Conservation (phyloP, 176 grass and related monocot species). For the Juncus inflexus region DNA sequence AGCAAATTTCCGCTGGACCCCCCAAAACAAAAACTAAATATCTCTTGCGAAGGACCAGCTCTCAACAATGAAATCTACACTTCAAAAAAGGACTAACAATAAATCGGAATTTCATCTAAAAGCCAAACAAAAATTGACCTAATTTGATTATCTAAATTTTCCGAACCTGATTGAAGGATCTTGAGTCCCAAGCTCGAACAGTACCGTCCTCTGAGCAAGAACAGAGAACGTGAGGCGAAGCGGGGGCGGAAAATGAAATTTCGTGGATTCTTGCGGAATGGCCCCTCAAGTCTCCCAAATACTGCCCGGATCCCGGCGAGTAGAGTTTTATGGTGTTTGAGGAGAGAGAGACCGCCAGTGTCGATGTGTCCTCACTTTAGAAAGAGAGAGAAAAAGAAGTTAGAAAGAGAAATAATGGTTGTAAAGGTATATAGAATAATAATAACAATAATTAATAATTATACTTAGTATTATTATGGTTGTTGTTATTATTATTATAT, state of each 20-base stretch:
- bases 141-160: constrained; percentile 4
- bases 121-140: background rate
- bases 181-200: constrained; percentile 90
- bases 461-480: no score
- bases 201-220: constrained; percentile 86
- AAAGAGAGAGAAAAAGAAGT: constrained; percentile 1
- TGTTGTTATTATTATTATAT: no score
- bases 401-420: background rate
- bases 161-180: constrained; percentile 75
- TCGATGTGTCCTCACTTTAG: constrained; percentile 78
- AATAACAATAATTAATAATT: no score
- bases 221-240: constrained; percentile 59
- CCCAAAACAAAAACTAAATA: constrained; percentile 91
- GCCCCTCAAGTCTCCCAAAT: constrained; percentile 66
- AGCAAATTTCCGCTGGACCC: constrained; percentile 76
- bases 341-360: constrained; percentile 76
- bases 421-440: no score
- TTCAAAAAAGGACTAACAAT: constrained; percentile 5
- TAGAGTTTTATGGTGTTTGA: constrained; percentile 75
- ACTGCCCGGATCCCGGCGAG: constrained; percentile 73
- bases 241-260: constrained; percentile 68
- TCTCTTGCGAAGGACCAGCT: constrained; percentile 49
- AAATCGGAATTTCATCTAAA: background rate
- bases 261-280: constrained; percentile 72
- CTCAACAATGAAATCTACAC: constrained; percentile 68